phyloP scores from a whole-genome alignment of 2,329 filamentous ascomycete species.

The Trichoderma gracile region DNA sequence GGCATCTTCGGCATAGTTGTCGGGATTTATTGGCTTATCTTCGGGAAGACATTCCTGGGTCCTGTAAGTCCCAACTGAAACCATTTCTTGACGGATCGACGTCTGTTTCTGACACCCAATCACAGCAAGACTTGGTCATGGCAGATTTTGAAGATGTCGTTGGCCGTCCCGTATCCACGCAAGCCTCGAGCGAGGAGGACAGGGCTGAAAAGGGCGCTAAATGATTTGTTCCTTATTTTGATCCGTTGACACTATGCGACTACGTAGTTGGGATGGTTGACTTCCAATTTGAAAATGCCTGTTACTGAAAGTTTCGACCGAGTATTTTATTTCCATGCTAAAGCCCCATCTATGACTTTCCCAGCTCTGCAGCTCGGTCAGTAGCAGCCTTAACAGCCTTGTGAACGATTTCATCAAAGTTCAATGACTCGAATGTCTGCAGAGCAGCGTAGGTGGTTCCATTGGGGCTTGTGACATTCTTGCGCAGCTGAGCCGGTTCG shows the following conservation, averaged over 20 bases:
- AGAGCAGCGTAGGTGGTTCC: conserved; percentile 53
- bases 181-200: conserved; percentile 3
- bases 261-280: not conserved
- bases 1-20: conserved; percentile 15
- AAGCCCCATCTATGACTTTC: conserved; percentile 35
- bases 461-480: conserved; percentile 55
- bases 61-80: not conserved
- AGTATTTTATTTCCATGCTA: not conserved
- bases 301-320: not conserved
- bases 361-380: conserved; percentile 44
- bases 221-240: not conserved
- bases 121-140: conserved; percentile 18
- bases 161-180: conserved; percentile 1
- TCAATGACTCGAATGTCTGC: conserved; percentile 49
- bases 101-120: not conserved
- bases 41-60: conserved; percentile 8
- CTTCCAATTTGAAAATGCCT: not conserved
- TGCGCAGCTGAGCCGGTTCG: conserved; percentile 48
- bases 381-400: conserved; percentile 51
- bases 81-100: not conserved
- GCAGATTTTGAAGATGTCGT: conserved; percentile 7
- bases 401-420: conserved; percentile 46
- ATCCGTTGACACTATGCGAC: not conserved
- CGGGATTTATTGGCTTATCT: conserved; percentile 5
- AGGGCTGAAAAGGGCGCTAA: conserved; percentile 12